These are phyloP conservation scores for Euphorbia corollata DNA, from an alignment of 441 rosid genomes.

Conservation along the genomic window DNA sequence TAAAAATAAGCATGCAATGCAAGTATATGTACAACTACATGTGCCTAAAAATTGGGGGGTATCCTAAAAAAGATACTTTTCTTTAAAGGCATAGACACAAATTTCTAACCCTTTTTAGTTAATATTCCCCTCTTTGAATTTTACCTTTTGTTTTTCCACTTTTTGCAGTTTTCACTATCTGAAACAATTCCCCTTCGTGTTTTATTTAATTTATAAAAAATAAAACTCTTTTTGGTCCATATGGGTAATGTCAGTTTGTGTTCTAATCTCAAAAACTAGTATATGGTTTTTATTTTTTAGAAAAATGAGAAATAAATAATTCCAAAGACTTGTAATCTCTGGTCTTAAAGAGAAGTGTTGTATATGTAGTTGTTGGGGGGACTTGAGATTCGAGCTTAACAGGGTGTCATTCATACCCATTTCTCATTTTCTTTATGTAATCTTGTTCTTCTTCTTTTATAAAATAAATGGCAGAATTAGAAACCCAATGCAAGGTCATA, in stretches of 20 bases:
- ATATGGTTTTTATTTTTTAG: too few relatives aligned
- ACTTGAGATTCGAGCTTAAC: conserved; percentile 49
- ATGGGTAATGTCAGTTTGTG: conserved; percentile 33
- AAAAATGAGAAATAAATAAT: too few relatives aligned
- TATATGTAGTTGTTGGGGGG: background rate
- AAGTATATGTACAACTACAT: conserved; percentile 21
- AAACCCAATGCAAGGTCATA: conserved; percentile 32
- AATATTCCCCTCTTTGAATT: conserved; percentile 25
- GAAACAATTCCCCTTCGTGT: conserved; percentile 1
- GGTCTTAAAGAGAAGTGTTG: conserved; percentile 13
- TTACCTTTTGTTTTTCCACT: conserved; percentile 24
- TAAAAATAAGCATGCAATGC: too few relatives aligned
- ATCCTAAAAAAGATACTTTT: conserved; percentile 40
- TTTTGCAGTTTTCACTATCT: conserved; percentile 27
- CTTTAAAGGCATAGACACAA: conserved; percentile 27
- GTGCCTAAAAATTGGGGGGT: conserved; percentile 20
- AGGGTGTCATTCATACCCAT: conserved; percentile 29
- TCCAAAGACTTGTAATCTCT: conserved; percentile 8
- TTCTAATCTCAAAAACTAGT: conserved; percentile 27
- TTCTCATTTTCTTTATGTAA: conserved; percentile 18
- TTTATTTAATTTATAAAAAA: background rate
- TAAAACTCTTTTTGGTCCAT: conserved; percentile 20
- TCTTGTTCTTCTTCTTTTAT: too few relatives aligned
- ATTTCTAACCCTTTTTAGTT: conserved; percentile 39
- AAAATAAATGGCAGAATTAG: conserved; percentile 4